Percentiles rank a stretch among this genome's conserved stretches.
phyloP scores from a whole-genome alignment of 768 basidiomycete genomes.

The Russula ochroleuca region DNA sequence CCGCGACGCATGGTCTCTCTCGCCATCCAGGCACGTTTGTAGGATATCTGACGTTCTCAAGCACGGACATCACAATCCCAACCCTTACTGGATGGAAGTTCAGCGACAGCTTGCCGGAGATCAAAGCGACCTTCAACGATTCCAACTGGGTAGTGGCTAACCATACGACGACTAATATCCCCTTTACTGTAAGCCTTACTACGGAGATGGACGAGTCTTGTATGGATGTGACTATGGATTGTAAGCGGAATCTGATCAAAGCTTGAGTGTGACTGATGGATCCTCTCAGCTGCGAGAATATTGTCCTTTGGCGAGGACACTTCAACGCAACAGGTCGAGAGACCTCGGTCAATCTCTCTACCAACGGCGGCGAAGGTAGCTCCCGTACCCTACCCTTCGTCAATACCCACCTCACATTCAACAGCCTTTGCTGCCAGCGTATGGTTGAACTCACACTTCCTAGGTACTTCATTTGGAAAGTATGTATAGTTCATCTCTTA shows the following conservation, averaged over 20 bases:
- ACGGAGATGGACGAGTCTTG: slow-evolving; percentile 71
- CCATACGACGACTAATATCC: slow-evolving; percentile 70
- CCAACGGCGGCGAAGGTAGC: slow-evolving; percentile 74
- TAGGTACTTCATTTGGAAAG: slow-evolving; percentile 74
- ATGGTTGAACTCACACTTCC: slow-evolving; percentile 71
- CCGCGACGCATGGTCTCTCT: slow-evolving; percentile 33
- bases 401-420: background rate
- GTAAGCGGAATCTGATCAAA: slow-evolving; percentile 37
- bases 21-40: slow-evolving; percentile 44
- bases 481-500: slow-evolving; percentile 33
- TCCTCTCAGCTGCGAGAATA: slow-evolving; percentile 68
- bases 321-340: slow-evolving; percentile 60
- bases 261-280: slow-evolving; percentile 1
- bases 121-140: slow-evolving; percentile 55
- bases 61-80: slow-evolving; percentile 41
- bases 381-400: slow-evolving; percentile 7
- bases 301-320: slow-evolving; percentile 78
- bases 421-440: slow-evolving; percentile 78
- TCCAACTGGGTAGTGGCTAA: slow-evolving; percentile 60
- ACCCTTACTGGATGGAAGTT: slow-evolving; percentile 67
- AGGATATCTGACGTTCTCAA: slow-evolving; percentile 41
- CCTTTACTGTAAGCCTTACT: slow-evolving; percentile 60
- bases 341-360: slow-evolving; percentile 64
- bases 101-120: slow-evolving; percentile 71
- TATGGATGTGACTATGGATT: slow-evolving; percentile 87